A percentile compares a stretch with the other conserved stretches of the same genome.
Conservation (phyloP, 2,329 filamentous ascomycete species). For the Fusarium cicatricum region DNA sequence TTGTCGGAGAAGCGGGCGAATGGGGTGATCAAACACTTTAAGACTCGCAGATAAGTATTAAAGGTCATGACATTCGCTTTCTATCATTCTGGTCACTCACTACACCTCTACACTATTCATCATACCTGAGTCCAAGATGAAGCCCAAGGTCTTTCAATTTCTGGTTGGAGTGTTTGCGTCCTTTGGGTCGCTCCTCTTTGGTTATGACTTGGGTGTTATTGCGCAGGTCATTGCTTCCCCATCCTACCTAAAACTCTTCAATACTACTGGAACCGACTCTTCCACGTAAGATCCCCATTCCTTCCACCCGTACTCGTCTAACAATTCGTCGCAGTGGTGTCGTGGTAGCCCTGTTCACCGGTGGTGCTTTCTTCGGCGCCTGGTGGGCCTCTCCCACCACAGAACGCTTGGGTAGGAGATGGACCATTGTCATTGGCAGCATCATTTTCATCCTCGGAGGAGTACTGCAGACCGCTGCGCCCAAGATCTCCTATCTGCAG, state of each 20-base stretch:
- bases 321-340: slow-evolving; percentile 6
- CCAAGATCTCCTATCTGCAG: slow-evolving; percentile 68
- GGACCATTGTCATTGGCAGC: slow-evolving; percentile 74
- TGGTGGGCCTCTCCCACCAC: slow-evolving; percentile 1
- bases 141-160: slow-evolving; percentile 57
- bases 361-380: slow-evolving; percentile 23
- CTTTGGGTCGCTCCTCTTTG: slow-evolving; percentile 62
- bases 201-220: slow-evolving; percentile 59
- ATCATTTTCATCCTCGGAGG: slow-evolving; percentile 77
- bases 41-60: no score
- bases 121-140: no score
- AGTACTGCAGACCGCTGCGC: slow-evolving; percentile 74
- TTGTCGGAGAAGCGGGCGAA: no score
- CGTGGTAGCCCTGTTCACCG: slow-evolving; percentile 20
- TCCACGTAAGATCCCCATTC: slow-evolving; percentile 1
- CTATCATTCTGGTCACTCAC: no score
- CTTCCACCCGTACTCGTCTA: neutral
- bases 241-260: neutral
- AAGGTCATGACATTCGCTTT: no score
- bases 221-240: neutral
- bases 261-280: slow-evolving; percentile 9
- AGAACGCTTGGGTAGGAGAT: slow-evolving; percentile 71
- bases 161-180: slow-evolving; percentile 64
- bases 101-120: no score
- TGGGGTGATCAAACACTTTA: no score